Evolutionary conservation across 192 early-diverging fungal species (phyloP).

Genomic region (Dispira simplex): DNA sequence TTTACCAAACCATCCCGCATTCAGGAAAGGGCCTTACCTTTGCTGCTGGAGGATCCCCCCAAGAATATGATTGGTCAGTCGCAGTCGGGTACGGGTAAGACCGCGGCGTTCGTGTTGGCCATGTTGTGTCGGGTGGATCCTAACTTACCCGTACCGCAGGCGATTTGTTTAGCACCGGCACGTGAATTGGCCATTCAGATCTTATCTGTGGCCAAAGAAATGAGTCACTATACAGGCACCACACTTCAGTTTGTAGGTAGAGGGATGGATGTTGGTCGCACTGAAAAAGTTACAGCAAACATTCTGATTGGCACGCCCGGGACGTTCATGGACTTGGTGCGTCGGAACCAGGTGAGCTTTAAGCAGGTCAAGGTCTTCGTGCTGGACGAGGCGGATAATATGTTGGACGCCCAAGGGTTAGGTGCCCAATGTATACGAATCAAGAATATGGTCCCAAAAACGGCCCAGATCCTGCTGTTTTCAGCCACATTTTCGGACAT

Average conservation of each 20-base stretch:
- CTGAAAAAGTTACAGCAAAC: conserved; percentile 51
- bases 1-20: conserved; percentile 91
- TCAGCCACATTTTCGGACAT: conserved; percentile 84
- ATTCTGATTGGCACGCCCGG: conserved; percentile 92
- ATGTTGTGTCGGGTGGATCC: conserved; percentile 81
- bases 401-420: conserved; percentile 75
- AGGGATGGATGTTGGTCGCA: conserved; percentile 32
- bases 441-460: conserved; percentile 53
- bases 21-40: conserved; percentile 83
- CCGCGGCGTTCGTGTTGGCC: conserved; percentile 86
- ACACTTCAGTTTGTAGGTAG: conserved; percentile 66
- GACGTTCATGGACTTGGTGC: conserved; percentile 63
- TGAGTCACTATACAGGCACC: conserved; percentile 82
- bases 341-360: conserved; percentile 41
- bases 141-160: conserved; percentile 50
- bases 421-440: conserved; percentile 78
- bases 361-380: conserved; percentile 65
- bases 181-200: conserved; percentile 93
- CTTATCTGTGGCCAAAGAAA: conserved; percentile 71
- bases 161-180: conserved; percentile 79
- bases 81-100: conserved; percentile 96
- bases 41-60: conserved; percentile 74
- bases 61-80: conserved; percentile 97
- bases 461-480: conserved; percentile 80
- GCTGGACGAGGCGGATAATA: conserved; percentile 97